phyloP scores from a whole-genome alignment of 495 filamentous ascomycete species.

The Hypoxylon intermedium region DNA sequence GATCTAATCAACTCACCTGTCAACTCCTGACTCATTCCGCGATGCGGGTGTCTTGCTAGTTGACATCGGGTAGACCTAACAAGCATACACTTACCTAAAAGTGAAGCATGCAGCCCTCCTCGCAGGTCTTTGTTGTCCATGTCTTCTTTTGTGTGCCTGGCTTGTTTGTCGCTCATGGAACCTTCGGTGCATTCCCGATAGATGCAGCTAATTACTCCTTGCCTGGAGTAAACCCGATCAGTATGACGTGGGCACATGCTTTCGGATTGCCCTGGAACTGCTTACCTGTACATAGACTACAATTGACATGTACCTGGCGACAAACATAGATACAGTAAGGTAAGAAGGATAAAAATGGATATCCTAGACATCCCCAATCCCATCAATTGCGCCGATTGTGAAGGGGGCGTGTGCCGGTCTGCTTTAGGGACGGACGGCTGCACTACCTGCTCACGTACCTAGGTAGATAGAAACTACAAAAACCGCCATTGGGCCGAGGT shows the following conservation, averaged over 20 bases:
- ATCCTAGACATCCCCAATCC: slow-evolving; percentile 2
- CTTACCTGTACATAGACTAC: slow-evolving; percentile 10
- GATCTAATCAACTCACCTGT: slow-evolving; percentile 19
- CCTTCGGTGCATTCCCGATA: slow-evolving; percentile 29
- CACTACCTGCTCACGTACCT: too few relatives aligned
- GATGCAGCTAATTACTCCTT: slow-evolving; percentile 21
- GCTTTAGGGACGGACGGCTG: slow-evolving; percentile 26
- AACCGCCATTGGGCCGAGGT: slow-evolving; percentile 31
- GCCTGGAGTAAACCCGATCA: background rate
- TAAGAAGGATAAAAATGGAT: slow-evolving; percentile 9
- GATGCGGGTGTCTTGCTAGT: slow-evolving; percentile 12
- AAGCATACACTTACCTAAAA: slow-evolving; percentile 18
- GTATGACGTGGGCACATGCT: slow-evolving; percentile 29
- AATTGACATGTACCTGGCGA: background rate
- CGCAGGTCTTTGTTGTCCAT: slow-evolving; percentile 21
- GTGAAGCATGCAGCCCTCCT: slow-evolving; percentile 25
- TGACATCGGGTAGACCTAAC: slow-evolving; percentile 8
- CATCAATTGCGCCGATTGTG: slow-evolving; percentile 20
- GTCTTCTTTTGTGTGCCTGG: slow-evolving; percentile 14
- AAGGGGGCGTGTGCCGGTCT: slow-evolving; percentile 18
- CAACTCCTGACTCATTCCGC: slow-evolving; percentile 25
- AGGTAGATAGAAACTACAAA: slow-evolving; percentile 12
- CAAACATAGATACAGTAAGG: slow-evolving; percentile 24
- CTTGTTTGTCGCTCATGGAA: slow-evolving; percentile 25
- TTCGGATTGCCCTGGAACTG: slow-evolving; percentile 11